Evolutionary conservation across 257 asterid species (phyloP).

Genomic region (Penstemon davidsonii): DNA sequence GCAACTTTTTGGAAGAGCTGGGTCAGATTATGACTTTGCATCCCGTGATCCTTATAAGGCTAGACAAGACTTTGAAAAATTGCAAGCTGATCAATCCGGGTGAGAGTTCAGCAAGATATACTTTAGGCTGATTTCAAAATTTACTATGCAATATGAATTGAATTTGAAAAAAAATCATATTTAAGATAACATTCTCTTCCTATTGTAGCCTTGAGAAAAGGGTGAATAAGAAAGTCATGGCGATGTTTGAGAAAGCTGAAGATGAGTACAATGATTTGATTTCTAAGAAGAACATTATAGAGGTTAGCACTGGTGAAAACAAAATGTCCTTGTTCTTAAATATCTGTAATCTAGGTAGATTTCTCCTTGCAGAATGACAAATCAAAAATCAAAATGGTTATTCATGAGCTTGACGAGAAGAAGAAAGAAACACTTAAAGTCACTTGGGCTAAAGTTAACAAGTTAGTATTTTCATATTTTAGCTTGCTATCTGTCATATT

Average conservation of each 20-base stretch:
- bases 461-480: slow-evolving; percentile 40
- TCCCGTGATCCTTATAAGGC: slow-evolving; percentile 75
- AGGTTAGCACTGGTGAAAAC: slow-evolving; percentile 51
- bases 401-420: slow-evolving; percentile 98
- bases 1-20: slow-evolving; percentile 84
- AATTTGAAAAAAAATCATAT: slow-evolving; percentile 12
- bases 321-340: slow-evolving; percentile 16
- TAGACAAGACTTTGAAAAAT: slow-evolving; percentile 64
- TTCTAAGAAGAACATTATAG: slow-evolving; percentile 89
- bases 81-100: slow-evolving; percentile 90
- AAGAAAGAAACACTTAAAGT: slow-evolving; percentile 91
- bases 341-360: slow-evolving; percentile 30
- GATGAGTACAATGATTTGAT: slow-evolving; percentile 92
- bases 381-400: slow-evolving; percentile 87
- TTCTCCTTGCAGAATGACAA: slow-evolving; percentile 72
- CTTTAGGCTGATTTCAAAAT: neutral
- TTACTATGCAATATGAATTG: neutral
- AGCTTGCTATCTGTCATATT: slow-evolving; percentile 4
- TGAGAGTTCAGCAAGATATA: slow-evolving; percentile 37
- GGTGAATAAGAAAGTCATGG: slow-evolving; percentile 94
- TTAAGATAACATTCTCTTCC: slow-evolving; percentile 18
- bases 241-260: slow-evolving; percentile 99
- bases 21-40: slow-evolving; percentile 93
- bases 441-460: slow-evolving; percentile 95
- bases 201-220: slow-evolving; percentile 89